Conservation (phyloP, 2,329 filamentous ascomycete species). For the Acarospora socialis region DNA sequence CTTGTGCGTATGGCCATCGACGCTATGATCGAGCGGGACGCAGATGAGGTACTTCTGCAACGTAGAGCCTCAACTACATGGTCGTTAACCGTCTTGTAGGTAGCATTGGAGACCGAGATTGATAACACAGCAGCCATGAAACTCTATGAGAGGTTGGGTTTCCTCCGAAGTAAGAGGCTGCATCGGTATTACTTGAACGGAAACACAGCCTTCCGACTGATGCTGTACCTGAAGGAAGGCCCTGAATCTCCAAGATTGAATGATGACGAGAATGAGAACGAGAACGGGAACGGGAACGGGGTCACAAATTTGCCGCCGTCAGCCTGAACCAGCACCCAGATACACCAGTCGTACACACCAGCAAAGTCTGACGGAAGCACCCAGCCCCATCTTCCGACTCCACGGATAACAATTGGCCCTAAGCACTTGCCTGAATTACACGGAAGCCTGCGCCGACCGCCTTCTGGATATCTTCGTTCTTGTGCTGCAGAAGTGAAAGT, state of each 20-base stretch:
- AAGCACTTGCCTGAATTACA: conserved; percentile 22
- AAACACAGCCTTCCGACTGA: conserved; percentile 80
- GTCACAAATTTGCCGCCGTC: not conserved
- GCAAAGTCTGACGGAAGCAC: too few relatives aligned
- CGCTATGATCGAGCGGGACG: conserved; percentile 68
- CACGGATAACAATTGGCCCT: conserved; percentile 7
- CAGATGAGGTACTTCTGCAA: conserved; percentile 56
- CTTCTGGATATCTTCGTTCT: conserved; percentile 79
- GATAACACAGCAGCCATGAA: conserved; percentile 81
- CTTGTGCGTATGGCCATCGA: conserved; percentile 85
- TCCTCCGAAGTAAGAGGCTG: conserved; percentile 79
- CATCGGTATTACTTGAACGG: conserved; percentile 95
- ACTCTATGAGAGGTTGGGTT: conserved; percentile 84
- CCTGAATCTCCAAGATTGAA: conserved; percentile 25
- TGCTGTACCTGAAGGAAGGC: conserved; percentile 60
- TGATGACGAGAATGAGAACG: conserved; percentile 16
- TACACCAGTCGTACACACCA: not conserved
- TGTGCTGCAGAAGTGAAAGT: conserved; percentile 75
- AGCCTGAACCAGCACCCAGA: not conserved
- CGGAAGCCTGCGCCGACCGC: conserved; percentile 57
- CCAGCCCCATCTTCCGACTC: too few relatives aligned
- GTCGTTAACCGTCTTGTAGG: conserved; percentile 25
- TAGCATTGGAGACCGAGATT: conserved; percentile 92
- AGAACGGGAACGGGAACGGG: too few relatives aligned
- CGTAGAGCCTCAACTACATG: not conserved